Percentiles rank a stretch among this genome's conserved stretches.
Evolutionary conservation across 768 basidiomycete species (phyloP).

Genomic region (Rickenella mellea): DNA sequence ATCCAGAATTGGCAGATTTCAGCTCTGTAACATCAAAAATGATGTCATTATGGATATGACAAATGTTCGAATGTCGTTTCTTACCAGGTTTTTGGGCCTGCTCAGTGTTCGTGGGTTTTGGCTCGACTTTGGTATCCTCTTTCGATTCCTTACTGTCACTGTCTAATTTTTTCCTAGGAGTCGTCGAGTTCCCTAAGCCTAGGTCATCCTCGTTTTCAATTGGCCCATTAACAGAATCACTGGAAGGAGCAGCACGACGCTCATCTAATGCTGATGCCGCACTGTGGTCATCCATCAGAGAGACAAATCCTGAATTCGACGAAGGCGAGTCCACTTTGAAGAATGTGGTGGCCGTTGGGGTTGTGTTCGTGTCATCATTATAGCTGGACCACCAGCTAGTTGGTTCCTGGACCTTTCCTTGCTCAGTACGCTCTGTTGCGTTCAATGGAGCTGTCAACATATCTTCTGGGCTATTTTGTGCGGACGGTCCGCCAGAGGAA

Average conservation of each 20-base stretch:
- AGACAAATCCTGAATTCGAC: conserved; percentile 55
- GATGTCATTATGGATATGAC: too few species aligned
- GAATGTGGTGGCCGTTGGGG: conserved; percentile 67
- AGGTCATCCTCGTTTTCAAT: conserved; percentile 82
- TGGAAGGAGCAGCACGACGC: too few species aligned
- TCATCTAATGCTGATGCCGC: too few species aligned
- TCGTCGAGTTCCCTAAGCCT: conserved; percentile 74
- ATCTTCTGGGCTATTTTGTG: neutral
- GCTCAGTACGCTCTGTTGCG: conserved; percentile 20
- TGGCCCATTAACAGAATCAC: too few species aligned
- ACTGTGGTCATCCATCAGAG: conserved; percentile 75
- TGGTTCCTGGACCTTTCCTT: conserved; percentile 29
- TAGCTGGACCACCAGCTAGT: conserved; percentile 58
- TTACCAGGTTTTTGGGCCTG: conserved; percentile 23
- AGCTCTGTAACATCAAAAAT: too few species aligned
- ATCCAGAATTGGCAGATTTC: conserved; percentile 29
- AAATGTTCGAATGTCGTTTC: neutral
- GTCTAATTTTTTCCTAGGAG: conserved; percentile 24
- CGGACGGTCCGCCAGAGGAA: neutral
- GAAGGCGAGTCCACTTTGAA: conserved; percentile 38
- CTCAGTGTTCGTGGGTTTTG: conserved; percentile 11
- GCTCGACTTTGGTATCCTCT: conserved; percentile 12
- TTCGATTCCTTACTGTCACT: conserved; percentile 20
- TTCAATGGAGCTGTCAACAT: too few species aligned
- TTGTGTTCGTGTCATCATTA: conserved; percentile 31